Evolutionary conservation across 495 filamentous ascomycete genomes (phyloP).

Genomic region (Aspergillus avenaceus): DNA sequence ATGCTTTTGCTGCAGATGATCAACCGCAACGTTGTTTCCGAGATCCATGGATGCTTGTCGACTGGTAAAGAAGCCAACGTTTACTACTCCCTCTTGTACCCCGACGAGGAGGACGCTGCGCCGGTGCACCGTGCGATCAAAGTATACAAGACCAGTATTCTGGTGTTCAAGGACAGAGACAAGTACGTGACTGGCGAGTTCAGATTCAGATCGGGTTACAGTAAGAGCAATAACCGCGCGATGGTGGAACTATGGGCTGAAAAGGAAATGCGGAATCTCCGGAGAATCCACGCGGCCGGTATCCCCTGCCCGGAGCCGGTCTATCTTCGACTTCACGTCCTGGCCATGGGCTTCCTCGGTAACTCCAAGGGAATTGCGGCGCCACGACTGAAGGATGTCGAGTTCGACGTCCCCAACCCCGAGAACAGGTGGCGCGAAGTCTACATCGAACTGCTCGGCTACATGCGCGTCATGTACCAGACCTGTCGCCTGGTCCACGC

Average conservation of each 20-base stretch:
- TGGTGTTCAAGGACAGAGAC: conserved; percentile 96
- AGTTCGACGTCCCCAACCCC: conserved; percentile 52
- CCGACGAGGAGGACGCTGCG: conserved; percentile 37
- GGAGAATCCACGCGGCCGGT: conserved; percentile 72
- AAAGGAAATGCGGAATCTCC: conserved; percentile 94
- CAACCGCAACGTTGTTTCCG: conserved; percentile 74
- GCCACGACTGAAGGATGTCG: conserved; percentile 74
- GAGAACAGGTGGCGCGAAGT: conserved; percentile 64
- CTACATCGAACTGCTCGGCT: conserved; percentile 77
- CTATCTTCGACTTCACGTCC: conserved; percentile 79
- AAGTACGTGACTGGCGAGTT: conserved; percentile 92
- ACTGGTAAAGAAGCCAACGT: conserved; percentile 98
- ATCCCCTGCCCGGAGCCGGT: conserved; percentile 90
- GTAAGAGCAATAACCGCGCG: conserved; percentile 84
- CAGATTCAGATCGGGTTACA: conserved; percentile 75
- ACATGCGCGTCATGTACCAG: conserved; percentile 91
- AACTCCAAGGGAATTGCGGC: conserved; percentile 82
- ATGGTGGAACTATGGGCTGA: conserved; percentile 99
- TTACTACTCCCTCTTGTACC: conserved; percentile 68
- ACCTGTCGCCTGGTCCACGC: conserved; percentile 88
- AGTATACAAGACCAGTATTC: conserved; percentile 94
- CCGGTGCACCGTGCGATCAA: conserved; percentile 79
- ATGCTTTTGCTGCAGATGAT: conserved; percentile 96
- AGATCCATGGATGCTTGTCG: conserved; percentile 86
- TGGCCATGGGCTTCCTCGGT: conserved; percentile 91